These are phyloP conservation scores for Eutrema heterophyllum DNA, from an alignment of 345 rosid genomes.

Conservation along the genomic window DNA sequence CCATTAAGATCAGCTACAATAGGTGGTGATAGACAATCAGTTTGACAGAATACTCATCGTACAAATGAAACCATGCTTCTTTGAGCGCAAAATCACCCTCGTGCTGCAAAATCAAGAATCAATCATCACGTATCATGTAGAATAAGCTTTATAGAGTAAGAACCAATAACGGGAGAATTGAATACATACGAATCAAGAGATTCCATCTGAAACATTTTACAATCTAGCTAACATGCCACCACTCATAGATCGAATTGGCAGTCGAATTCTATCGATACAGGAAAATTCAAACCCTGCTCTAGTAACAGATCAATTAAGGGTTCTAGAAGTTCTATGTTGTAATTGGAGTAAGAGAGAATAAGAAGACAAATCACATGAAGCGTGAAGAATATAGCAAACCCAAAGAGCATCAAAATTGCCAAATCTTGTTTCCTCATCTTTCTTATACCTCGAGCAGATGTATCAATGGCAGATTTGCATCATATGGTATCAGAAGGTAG, in stretches of 20 bases:
- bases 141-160: neutral
- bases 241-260: neutral
- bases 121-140: neutral
- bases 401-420: slow-evolving; percentile 91
- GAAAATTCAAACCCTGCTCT: neutral
- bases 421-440: slow-evolving; percentile 95
- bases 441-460: neutral
- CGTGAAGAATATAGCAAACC: slow-evolving; percentile 97
- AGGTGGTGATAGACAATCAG: slow-evolving; percentile 91
- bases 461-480: slow-evolving; percentile 25
- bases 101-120: slow-evolving; percentile 41
- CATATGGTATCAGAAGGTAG: no score
- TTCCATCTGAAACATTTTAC: neutral
- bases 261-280: neutral
- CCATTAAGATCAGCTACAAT: slow-evolving; percentile 90
- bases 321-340: slow-evolving; percentile 14
- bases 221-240: neutral
- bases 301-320: slow-evolving; percentile 19
- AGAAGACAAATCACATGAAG: slow-evolving; percentile 60
- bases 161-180: neutral
- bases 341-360: neutral
- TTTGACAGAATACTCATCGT: slow-evolving; percentile 79
- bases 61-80: slow-evolving; percentile 89
- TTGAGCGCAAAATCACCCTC: slow-evolving; percentile 95
- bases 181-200: neutral